phyloP scores from a whole-genome alignment of 371 early-diverging fungal species.

The Mortierella sp. region DNA sequence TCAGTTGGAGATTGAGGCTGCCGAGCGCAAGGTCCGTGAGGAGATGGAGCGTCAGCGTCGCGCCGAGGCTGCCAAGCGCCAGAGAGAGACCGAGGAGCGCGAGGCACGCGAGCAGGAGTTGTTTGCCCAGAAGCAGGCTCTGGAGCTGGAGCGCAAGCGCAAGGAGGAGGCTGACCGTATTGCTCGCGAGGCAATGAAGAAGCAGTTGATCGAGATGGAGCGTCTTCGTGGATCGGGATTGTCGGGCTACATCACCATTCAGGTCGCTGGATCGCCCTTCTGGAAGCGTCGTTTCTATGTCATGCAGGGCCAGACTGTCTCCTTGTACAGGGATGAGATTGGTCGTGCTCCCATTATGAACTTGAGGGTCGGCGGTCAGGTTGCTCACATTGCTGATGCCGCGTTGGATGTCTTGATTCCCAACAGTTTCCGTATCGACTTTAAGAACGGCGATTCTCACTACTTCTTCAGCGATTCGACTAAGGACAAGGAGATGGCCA shows the following conservation, averaged over 20 bases:
- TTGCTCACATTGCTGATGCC: constrained; percentile 57
- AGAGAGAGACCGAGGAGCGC: constrained; percentile 49
- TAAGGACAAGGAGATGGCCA: constrained; percentile 58
- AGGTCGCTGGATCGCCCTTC: constrained; percentile 58
- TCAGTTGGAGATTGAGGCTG: constrained; percentile 49
- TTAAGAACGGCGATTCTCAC: constrained; percentile 55
- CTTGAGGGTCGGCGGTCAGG: constrained; percentile 61
- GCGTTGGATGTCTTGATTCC: constrained; percentile 61
- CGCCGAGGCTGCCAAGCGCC: constrained; percentile 48
- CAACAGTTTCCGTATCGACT: constrained; percentile 59
- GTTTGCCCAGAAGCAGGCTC: constrained; percentile 42
- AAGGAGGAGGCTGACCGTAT: constrained; percentile 51
- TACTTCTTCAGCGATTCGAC: constrained; percentile 60
- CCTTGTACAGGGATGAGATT: constrained; percentile 63
- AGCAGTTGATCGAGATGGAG: constrained; percentile 52
- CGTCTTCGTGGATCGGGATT: constrained; percentile 50
- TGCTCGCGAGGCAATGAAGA: constrained; percentile 57
- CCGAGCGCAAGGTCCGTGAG: constrained; percentile 47
- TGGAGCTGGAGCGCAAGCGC: constrained; percentile 46
- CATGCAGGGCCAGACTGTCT: constrained; percentile 57
- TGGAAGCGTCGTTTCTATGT: constrained; percentile 69
- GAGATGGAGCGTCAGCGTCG: constrained; percentile 52
- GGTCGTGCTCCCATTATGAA: constrained; percentile 60
- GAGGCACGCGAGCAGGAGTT: constrained; percentile 51
- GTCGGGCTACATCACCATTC: constrained; percentile 60